Evolutionary conservation across 306 rosid species (phyloP), one percentile per base, ranked within the genome.

Genomic region (Elaeagnus macrophylla): DNA sequence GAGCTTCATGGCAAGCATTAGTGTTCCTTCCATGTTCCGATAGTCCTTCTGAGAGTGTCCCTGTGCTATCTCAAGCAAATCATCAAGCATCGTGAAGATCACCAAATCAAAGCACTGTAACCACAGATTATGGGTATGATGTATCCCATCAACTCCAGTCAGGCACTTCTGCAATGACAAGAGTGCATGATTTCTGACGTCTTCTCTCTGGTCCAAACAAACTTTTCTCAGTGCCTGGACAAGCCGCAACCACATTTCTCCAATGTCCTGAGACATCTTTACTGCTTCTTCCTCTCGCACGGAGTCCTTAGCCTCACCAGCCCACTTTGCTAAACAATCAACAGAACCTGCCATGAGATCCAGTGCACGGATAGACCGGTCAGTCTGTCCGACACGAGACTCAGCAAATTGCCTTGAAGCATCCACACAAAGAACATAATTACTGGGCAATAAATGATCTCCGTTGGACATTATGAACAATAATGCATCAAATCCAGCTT

Each of bases 151-250:
- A 32, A 78, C 85, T 38, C 87, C 93, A 3, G 78, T 80, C 82
- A 84, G 70, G 77, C 94, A 93, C 78, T 72, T 87, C 60, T 87
- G 99, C 76, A 93, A 63, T 36, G 81, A 80, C 40, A 67, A 65
- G 56, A 93, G 59, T 52, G 99, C 95, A 75, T 87, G 89, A 68
- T 84, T 87, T 72, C 99, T 80, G n/a, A 93, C 96, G 57, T 87
- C 99, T 66, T 93, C 96, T 68, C 99, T 84, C 62, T 87, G 99
- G 78, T 93, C 99, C 81, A 93, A 77, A 74, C 99, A 84, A 45
- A 93, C 85, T 70, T 93, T 93, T 68, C 96, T 84, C 53, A 87
- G 59, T 43, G 81, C 99, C 72, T 93, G 99, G 63, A 81, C 87
- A 48, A 84, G 81, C 78, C 89, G 81, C 67, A 93, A 51, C 99